Conservation (phyloP, 805 yeast species). For the Cyberlindnera maritima region DNA sequence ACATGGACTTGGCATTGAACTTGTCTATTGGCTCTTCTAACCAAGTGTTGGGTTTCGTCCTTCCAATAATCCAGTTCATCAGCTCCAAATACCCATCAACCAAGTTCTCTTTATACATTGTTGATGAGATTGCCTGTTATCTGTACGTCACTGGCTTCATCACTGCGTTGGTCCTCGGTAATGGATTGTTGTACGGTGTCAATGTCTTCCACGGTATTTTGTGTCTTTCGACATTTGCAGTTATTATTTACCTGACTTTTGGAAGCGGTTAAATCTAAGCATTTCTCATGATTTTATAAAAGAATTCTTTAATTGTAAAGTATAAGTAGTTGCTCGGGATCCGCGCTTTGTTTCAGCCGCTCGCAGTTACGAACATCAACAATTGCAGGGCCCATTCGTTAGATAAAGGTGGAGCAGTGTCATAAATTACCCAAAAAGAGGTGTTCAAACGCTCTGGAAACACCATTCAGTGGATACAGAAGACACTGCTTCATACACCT, state of each 20-base stretch:
- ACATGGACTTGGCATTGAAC: constrained; percentile 22
- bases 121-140: constrained; percentile 17
- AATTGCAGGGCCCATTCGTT: no score
- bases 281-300: no score
- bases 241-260: constrained; percentile 17
- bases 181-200: constrained; percentile 14
- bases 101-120: constrained; percentile 19
- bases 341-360: constrained; percentile 12
- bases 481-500: no score
- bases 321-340: background rate
- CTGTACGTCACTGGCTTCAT: constrained; percentile 15
- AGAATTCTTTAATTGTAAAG: background rate
- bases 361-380: constrained; percentile 15
- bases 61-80: constrained; percentile 26
- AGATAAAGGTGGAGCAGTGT: no score
- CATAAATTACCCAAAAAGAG: no score
- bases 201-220: constrained; percentile 19
- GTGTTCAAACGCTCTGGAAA: no score
- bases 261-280: constrained; percentile 15
- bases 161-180: constrained; percentile 11
- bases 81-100: constrained; percentile 22
- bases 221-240: constrained; percentile 15
- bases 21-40: constrained; percentile 22
- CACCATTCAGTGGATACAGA: no score
- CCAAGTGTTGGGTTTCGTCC: constrained; percentile 24